phyloP scores from a whole-genome alignment of 148 eudicot genomes.

The Nepenthes mirabilis region DNA sequence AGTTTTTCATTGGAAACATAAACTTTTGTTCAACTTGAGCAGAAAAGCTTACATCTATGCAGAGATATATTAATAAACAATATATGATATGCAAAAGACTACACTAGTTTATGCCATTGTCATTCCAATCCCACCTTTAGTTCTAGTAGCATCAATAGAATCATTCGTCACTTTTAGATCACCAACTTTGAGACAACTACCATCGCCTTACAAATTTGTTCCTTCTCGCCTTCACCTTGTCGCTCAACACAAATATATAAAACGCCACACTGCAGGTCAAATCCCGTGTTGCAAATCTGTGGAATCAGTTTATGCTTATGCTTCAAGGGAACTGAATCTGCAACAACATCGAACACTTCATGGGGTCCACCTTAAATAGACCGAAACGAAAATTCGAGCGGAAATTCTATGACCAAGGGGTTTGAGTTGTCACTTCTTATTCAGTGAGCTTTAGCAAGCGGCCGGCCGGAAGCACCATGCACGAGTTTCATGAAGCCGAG shows the following conservation, averaged over 20 bases:
- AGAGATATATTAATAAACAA: too few relatives aligned
- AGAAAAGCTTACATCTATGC: too few relatives aligned
- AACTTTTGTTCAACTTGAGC: too few relatives aligned
- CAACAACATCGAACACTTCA: neutral
- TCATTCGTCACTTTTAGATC: too few relatives aligned
- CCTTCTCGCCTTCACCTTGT: too few relatives aligned
- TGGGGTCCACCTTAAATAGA: neutral
- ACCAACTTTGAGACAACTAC: too few relatives aligned
- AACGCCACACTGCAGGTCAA: neutral
- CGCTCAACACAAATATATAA: neutral
- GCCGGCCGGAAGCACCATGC: slow-evolving; percentile 61
- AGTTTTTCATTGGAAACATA: too few relatives aligned
- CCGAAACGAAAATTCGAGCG: neutral
- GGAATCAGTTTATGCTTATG: neutral
- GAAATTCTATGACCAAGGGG: neutral
- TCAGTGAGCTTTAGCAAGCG: slow-evolving; percentile 52
- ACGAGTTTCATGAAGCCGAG: slow-evolving; percentile 84
- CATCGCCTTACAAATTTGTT: too few relatives aligned
- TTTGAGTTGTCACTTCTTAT: neutral
- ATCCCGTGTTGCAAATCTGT: neutral
- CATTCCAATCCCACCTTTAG: too few relatives aligned
- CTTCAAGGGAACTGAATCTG: neutral
- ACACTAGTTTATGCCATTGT: too few relatives aligned
- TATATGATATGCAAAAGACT: too few relatives aligned
- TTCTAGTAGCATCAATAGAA: too few relatives aligned